Base-by-base conservation (phyloP, 2,329 filamentous ascomycete species). In the Cryoendolithus antarcticus region DNA sequence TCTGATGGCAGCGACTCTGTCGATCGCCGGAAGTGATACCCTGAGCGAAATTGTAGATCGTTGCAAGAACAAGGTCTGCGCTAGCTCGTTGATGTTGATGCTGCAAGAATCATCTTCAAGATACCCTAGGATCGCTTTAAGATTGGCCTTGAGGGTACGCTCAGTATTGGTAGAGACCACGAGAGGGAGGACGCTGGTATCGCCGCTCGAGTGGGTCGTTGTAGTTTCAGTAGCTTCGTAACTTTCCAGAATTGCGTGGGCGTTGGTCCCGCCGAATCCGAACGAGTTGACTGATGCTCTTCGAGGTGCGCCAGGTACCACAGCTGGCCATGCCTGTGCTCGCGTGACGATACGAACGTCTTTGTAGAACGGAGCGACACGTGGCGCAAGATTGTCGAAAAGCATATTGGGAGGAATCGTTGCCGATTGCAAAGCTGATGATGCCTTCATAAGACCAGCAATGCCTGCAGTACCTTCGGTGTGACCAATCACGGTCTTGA, bases 261-360 rank as follows among this genome's bases (percentile, higher is more conserved):
- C 44, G 24, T 56, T 58, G 9, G 50, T 46, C 8, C 53, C 53
- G 6, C 53, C 52, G 35, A 47, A 46, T 4, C 53, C 53, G 28
- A 55, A 55, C 13, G 34, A 44, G 39, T 55, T 52, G 33, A 39
- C 34, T 13, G 40, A 44, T 4, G 41, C 39, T 12, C 50, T 38
- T 10, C 46, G 35, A 19, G 15, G 15, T 19, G 15, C 15, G 15
- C 15, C 19, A 9, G 37, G 10, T 15, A 29, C n/a, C 12, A 30
- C 24, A 30, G 54, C 43, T 0, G 59, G 60, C 9, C 58, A 60
- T 11, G 53, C 54, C 3, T 53, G n/a, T n/a, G 39, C 30, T 21
- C 31, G 29, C n/a, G 38, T 47, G 4, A 44, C 44, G 3, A 54
- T 40, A 27, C 44, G 13, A 3, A 52, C 34, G 15, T 42, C 39